A percentile compares a stretch with the other conserved stretches of the same genome.
Conservation (phyloP, 2,329 filamentous ascomycete species). For the Cladosporium sp. region DNA sequence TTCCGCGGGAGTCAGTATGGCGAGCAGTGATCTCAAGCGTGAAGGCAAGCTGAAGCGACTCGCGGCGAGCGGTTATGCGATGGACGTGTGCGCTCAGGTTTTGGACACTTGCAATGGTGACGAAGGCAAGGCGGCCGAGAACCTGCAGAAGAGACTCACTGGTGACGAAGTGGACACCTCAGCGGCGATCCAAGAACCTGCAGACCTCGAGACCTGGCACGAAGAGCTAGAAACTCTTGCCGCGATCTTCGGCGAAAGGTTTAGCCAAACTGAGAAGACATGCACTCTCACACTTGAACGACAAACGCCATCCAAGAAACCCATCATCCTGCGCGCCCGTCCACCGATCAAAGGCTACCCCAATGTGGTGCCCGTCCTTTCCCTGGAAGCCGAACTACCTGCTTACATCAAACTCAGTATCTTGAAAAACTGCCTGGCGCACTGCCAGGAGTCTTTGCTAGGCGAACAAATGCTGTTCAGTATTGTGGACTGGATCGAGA, state of each 20-base stretch:
- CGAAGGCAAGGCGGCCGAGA: conserved; percentile 74
- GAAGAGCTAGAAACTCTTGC: conserved; percentile 83
- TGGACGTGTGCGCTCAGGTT: conserved; percentile 77
- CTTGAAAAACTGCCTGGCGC: conserved; percentile 71
- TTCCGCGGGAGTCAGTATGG: conserved; percentile 83
- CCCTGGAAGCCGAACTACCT: conserved; percentile 69
- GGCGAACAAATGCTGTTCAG: conserved; percentile 92
- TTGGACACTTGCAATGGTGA: conserved; percentile 70
- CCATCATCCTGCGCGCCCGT: conserved; percentile 65
- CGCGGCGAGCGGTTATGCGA: conserved; percentile 77
- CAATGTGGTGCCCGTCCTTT: conserved; percentile 64
- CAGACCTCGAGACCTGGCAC: conserved; percentile 62
- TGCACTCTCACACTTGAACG: conserved; percentile 70
- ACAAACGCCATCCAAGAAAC: conserved; percentile 43
- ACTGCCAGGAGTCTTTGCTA: conserved; percentile 68
- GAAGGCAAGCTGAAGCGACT: conserved; percentile 83
- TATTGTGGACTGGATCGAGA: conserved; percentile 87
- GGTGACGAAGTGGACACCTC: conserved; percentile 43
- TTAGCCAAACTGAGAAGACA: conserved; percentile 52
- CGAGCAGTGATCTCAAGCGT: conserved; percentile 74
- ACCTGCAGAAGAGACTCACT: conserved; percentile 71
- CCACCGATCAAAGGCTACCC: conserved; percentile 73
- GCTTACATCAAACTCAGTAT: conserved; percentile 93
- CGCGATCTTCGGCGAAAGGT: conserved; percentile 80
- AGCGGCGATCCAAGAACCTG: conserved; percentile 34